Evolutionary conservation across 2,329 filamentous ascomycete genomes (phyloP).

Genomic region (Penicillium sp.): DNA sequence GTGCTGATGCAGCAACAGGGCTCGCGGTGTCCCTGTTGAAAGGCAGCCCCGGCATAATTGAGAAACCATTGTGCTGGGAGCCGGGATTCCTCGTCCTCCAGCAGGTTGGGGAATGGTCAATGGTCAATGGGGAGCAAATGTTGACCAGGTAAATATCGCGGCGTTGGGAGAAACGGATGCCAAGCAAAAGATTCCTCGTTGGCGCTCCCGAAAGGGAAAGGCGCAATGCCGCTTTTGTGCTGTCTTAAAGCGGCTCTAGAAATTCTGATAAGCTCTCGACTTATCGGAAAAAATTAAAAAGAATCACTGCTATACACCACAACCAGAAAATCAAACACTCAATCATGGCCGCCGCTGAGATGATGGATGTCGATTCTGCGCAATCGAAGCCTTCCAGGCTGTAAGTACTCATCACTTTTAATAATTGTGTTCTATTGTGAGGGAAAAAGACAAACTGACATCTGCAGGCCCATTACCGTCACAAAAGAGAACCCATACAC

Average conservation of each 20-base stretch:
- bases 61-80: constrained; percentile 49
- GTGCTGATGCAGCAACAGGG: constrained; percentile 31
- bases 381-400: constrained; percentile 29
- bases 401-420: constrained; percentile 24
- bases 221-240: constrained; percentile 21
- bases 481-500: constrained; percentile 84
- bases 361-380: constrained; percentile 7
- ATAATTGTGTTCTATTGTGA: neutral
- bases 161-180: constrained; percentile 15
- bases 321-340: neutral
- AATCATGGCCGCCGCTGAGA: constrained; percentile 5
- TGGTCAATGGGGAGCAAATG: constrained; percentile 13
- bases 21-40: constrained; percentile 37
- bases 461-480: constrained; percentile 56
- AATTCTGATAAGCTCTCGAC: constrained; percentile 16
- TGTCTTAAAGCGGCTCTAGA: constrained; percentile 23
- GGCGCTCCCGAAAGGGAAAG: constrained; percentile 21
- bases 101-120: constrained; percentile 25
- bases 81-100: constrained; percentile 27
- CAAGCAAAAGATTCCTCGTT: constrained; percentile 22
- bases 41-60: constrained; percentile 59
- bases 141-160: constrained; percentile 1
- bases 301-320: neutral
- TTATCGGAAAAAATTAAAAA: constrained; percentile 7
- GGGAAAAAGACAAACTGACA: neutral